A percentile compares a stretch with the other conserved stretches of the same genome.
Evolutionary conservation across 2,329 filamentous ascomycete genomes (phyloP).

Genomic region (Fusarium sp.): DNA sequence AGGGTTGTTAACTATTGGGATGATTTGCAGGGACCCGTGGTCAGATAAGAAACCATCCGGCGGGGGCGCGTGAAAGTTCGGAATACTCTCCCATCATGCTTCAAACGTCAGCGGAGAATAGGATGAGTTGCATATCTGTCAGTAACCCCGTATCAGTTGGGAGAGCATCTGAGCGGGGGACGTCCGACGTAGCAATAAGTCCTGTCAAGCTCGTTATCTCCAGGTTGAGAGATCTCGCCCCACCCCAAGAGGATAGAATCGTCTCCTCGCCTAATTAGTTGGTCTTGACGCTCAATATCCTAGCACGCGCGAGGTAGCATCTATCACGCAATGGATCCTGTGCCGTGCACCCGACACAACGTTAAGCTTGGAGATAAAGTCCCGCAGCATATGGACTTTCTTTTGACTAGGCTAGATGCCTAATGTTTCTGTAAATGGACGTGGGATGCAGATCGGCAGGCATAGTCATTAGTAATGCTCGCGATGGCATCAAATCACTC

Average conservation of each 20-base stretch:
- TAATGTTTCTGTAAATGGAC: neutral
- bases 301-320: neutral
- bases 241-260: neutral
- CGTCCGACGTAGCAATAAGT: neutral
- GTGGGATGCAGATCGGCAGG: neutral
- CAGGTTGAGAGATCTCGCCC: neutral
- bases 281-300: neutral
- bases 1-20: neutral
- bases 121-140: neutral
- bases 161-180: neutral
- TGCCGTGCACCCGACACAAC: neutral
- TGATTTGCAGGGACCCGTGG: neutral
- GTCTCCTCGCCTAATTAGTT: neutral
- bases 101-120: neutral
- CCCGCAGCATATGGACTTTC: neutral
- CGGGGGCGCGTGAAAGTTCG: neutral
- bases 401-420: neutral
- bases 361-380: conserved; percentile 6
- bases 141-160: neutral
- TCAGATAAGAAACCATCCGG: neutral
- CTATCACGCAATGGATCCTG: neutral
- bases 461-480: neutral
- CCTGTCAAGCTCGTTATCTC: neutral
- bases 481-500: neutral
- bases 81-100: neutral